These are phyloP conservation scores for Globisporangium radiosum DNA, from an alignment of 352 stramenopile genomes.

Conservation along the genomic window DNA sequence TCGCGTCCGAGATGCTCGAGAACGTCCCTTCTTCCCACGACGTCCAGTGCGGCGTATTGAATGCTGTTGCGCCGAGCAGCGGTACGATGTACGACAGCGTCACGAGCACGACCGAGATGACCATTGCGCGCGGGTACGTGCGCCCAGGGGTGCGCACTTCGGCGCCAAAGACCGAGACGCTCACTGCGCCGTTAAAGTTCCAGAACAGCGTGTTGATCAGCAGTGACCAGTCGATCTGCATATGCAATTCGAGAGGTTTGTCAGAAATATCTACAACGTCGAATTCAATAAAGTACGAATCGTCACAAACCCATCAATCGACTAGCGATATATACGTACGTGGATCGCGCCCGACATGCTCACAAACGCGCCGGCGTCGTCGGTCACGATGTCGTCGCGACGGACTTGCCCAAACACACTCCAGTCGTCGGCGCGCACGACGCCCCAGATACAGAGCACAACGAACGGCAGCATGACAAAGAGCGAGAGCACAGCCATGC, in stretches of 20 bases:
- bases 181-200: conserved; percentile 93
- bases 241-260: background rate
- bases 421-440: conserved; percentile 25
- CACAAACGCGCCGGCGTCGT: conserved; percentile 26
- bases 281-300: background rate
- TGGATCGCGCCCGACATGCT: conserved; percentile 27
- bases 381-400: conserved; percentile 26
- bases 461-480: conserved; percentile 91
- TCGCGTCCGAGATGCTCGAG: conserved; percentile 74
- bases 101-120: conserved; percentile 74
- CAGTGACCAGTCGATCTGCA: conserved; percentile 56
- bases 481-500: conserved; percentile 66
- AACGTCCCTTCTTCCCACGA: conserved; percentile 91
- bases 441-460: conserved; percentile 39
- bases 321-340: background rate
- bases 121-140: conserved; percentile 81
- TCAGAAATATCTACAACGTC: background rate
- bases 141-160: conserved; percentile 80
- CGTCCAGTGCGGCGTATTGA: conserved; percentile 44
- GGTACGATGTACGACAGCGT: conserved; percentile 84
- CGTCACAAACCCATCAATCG: background rate
- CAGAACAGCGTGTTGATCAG: conserved; percentile 94
- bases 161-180: conserved; percentile 80
- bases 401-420: conserved; percentile 26
- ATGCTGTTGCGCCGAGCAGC: conserved; percentile 74